Conservation (phyloP, 805 yeast species). For the Lipomyces sp. region DNA sequence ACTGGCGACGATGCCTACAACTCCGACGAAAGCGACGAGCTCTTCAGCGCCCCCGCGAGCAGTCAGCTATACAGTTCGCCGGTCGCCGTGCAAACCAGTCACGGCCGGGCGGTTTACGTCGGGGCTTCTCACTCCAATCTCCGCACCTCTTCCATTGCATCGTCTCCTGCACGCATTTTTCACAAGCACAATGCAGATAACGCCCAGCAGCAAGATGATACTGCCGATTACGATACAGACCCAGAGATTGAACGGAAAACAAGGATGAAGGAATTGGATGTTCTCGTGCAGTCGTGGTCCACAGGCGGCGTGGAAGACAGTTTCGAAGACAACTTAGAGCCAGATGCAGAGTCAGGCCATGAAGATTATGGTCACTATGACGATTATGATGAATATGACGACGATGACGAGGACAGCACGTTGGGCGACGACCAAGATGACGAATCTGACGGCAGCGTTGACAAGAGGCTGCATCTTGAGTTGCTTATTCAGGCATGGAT, state of each 20-base stretch:
- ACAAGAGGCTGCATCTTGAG: slow-evolving; percentile 7
- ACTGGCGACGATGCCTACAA: too few relatives aligned
- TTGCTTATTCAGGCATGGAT: slow-evolving; percentile 2
- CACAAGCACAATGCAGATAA: too few relatives aligned
- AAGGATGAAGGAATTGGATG: not conserved
- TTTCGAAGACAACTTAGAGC: too few relatives aligned
- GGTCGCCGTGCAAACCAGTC: not conserved
- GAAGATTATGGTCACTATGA: not conserved
- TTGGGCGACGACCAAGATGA: not conserved
- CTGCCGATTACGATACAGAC: not conserved
- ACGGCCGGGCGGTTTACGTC: not conserved
- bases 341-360: too few relatives aligned
- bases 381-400: not conserved
- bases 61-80: not conserved
- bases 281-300: not conserved
- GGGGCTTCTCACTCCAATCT: too few relatives aligned
- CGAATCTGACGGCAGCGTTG: not conserved
- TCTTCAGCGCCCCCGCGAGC: not conserved
- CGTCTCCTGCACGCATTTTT: too few relatives aligned
- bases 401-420: not conserved
- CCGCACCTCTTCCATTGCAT: too few relatives aligned
- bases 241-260: not conserved
- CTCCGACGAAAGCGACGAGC: not conserved
- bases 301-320: not conserved
- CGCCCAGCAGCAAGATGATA: too few relatives aligned